Percentiles rank a stretch among this genome's conserved stretches.
Conservation (phyloP, 1,139 yeast genomes). For the Diutina ranongensis region DNA sequence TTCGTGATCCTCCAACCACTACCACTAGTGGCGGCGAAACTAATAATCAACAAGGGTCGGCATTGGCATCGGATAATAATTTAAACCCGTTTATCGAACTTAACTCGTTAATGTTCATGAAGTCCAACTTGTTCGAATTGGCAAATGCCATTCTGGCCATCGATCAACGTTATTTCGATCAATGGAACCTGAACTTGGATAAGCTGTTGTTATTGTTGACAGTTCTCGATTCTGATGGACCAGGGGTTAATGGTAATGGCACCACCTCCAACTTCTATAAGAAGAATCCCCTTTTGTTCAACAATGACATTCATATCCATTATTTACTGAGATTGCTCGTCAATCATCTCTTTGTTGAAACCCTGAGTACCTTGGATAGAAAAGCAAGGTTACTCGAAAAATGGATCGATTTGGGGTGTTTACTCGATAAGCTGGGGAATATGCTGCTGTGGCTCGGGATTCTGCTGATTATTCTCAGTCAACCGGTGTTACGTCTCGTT, state of each 20-base stretch:
- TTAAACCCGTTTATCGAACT: conserved; percentile 22
- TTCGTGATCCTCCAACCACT: conserved; percentile 8
- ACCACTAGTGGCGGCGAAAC: not conserved
- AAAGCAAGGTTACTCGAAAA: conserved; percentile 63
- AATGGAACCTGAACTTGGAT: conserved; percentile 67
- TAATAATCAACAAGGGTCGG: not conserved
- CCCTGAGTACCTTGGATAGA: conserved; percentile 16
- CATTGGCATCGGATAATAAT: not conserved
- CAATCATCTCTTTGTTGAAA: conserved; percentile 57
- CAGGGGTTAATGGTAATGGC: conserved; percentile 11
- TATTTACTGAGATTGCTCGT: conserved; percentile 62
- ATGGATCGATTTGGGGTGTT: conserved; percentile 82
- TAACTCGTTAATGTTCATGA: conserved; percentile 18
- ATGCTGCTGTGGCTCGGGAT: conserved; percentile 95
- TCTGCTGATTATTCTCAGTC: conserved; percentile 72
- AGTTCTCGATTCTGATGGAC: conserved; percentile 17
- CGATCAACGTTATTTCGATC: conserved; percentile 41
- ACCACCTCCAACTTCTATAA: conserved; percentile 19
- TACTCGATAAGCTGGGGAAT: conserved; percentile 73
- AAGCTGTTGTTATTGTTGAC: conserved; percentile 28
- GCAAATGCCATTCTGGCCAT: conserved; percentile 47
- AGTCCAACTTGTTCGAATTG: conserved; percentile 32
- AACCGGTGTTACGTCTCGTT: conserved; percentile 65
- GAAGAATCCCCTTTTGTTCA: conserved; percentile 47
- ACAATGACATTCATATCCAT: conserved; percentile 57